Conservation (phyloP, 2,329 filamentous ascomycete species). For the Diplodia sapinea region DNA sequence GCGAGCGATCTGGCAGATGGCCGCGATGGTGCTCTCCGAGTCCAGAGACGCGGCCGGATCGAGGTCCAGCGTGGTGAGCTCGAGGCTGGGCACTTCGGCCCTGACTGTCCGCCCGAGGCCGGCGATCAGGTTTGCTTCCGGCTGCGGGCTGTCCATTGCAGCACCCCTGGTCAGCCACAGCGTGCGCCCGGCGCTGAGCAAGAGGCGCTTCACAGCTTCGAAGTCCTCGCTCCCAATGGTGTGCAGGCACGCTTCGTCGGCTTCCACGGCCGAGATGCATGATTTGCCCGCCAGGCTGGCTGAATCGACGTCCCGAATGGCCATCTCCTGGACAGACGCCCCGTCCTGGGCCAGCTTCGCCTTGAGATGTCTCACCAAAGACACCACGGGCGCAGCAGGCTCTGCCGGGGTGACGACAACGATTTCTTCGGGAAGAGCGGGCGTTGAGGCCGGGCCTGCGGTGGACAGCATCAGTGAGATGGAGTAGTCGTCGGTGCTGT, state of each 20-base stretch:
- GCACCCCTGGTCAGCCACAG: slow-evolving; percentile 16
- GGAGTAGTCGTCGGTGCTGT: slow-evolving; percentile 2
- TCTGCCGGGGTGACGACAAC: too few species aligned
- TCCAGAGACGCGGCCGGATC: not conserved
- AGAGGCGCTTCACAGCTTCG: slow-evolving; percentile 2
- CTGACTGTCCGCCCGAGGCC: slow-evolving; percentile 12
- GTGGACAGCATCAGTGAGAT: not conserved
- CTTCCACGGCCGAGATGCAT: slow-evolving; percentile 15
- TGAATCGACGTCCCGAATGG: too few species aligned
- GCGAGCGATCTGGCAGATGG: not conserved
- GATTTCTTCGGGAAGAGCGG: too few species aligned
- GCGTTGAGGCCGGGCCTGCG: too few species aligned
- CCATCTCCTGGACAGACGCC: too few species aligned
- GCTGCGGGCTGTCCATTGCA: not conserved
- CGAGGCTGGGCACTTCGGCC: slow-evolving; percentile 4
- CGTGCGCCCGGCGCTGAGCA: not conserved
- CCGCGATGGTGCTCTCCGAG: not conserved
- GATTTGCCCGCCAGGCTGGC: not conserved
- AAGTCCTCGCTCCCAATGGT: slow-evolving; percentile 3
- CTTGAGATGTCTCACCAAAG: too few species aligned
- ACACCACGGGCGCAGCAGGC: too few species aligned
- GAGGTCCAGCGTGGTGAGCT: slow-evolving; percentile 19
- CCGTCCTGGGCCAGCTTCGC: too few species aligned
- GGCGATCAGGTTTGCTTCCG: slow-evolving; percentile 6
- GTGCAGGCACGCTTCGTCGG: not conserved